Evolutionary conservation across 495 filamentous ascomycete genomes (phyloP), one percentile per base, ranked within the genome.

Genomic region (Aspergillus bridgeri): DNA sequence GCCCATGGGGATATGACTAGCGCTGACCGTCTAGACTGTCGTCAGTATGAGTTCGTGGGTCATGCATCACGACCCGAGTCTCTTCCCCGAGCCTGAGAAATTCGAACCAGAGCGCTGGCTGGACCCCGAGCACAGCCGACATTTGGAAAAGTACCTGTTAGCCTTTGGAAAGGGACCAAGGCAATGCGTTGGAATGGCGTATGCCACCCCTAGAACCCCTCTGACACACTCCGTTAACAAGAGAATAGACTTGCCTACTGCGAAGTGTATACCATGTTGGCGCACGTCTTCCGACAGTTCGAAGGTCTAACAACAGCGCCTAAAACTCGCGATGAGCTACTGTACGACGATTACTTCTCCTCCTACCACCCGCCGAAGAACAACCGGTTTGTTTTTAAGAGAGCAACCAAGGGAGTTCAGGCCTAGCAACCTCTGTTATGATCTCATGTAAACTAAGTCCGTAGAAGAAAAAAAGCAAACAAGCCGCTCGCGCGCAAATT

Each of bases 141-240:
- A 38, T 15, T 15, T 38, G 33, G 33, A 38, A 2, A 38, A 15
- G 9, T 38, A 15, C 33, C 33, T 38, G 11, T 13, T 38, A 1
- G 1, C 71, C 3, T 77, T 77, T 56, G 65, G 70, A 19, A 71
- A 69, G 50, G 73, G 69, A 1, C 64, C 66, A n/a, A 62, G 72
- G 45, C 61, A 65, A 38, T 77, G 75, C 58, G 54, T 73, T 48
- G 75, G 75, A 5, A 74, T 76, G 65, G 61, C 53, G 68, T 70
- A 67, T 29, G 67, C 68, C 48, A 23, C 17, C 50, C n/a, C 54
- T 53, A 33, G 38, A 18, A 7, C 2, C 21, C 2, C 17, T 11
- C 22, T 3, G 19, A 3, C 1, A 17, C 5, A 21, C 11, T 58
- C 38, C 22, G n/a, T 20, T 58, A 23, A 49, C n/a, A 25, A 44